Percentiles rank a stretch among this genome's conserved stretches.
Conservation (phyloP, 2,329 filamentous ascomycete species). For the Cytospora leucostoma region DNA sequence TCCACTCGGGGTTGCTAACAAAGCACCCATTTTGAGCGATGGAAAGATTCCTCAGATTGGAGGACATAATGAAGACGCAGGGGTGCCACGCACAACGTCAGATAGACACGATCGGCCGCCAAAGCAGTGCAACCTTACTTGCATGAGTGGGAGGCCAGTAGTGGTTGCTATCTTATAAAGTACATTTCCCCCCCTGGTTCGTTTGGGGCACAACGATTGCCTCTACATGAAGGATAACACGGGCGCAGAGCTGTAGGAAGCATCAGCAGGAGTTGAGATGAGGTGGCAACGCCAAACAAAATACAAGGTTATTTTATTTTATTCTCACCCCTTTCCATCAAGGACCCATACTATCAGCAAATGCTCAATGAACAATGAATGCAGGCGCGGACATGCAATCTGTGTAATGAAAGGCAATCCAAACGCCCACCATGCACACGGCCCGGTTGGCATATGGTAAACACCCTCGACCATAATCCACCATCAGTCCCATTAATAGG, state of each 20-base stretch:
- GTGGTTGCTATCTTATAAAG: not conserved
- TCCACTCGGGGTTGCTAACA: no score
- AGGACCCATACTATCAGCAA: not conserved
- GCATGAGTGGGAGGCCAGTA: not conserved
- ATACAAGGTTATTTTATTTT: not conserved
- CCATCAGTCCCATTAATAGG: not conserved
- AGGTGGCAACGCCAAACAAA: no score
- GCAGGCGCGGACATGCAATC: slow-evolving; percentile 10
- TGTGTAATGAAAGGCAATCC: slow-evolving; percentile 2
- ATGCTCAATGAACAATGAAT: not conserved
- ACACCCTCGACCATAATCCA: not conserved
- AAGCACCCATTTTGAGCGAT: no score
- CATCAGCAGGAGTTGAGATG: no score
- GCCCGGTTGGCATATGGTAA: not conserved
- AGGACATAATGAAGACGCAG: not conserved
- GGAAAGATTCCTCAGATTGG: no score
- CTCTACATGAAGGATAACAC: not conserved
- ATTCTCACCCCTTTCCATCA: not conserved
- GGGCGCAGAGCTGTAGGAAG: not conserved
- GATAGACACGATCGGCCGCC: not conserved
- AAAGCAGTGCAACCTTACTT: not conserved
- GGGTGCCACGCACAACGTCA: not conserved
- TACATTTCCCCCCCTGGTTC: not conserved
- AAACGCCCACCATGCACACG: slow-evolving; percentile 13
- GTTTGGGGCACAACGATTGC: not conserved